These are phyloP conservation scores for Neophaeococcomyces mojaviensis DNA, from an alignment of 2,329 filamentous ascomycete species.

Conservation along the genomic window DNA sequence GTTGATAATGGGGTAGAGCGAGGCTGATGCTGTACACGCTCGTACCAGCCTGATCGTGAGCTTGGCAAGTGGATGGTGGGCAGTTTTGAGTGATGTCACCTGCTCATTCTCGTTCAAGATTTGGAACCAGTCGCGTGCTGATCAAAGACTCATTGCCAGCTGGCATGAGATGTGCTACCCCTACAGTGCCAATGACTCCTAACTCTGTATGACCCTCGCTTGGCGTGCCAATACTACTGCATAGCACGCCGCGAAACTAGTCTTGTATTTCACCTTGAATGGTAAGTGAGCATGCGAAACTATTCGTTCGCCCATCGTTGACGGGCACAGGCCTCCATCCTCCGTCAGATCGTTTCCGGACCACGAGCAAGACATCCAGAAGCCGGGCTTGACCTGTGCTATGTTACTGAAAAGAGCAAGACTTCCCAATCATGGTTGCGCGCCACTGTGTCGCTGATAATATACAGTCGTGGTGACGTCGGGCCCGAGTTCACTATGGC, in stretches of 20 bases:
- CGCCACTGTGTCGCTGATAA: neutral
- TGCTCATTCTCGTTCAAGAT: too few relatives aligned
- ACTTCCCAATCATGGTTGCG: slow-evolving; percentile 5
- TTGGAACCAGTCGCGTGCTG: too few relatives aligned
- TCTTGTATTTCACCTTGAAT: neutral
- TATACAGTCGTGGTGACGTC: slow-evolving; percentile 60
- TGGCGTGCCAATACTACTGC: neutral
- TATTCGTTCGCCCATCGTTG: too few relatives aligned
- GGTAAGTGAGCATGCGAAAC: neutral
- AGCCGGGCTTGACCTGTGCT: slow-evolving; percentile 86
- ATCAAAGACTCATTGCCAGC: too few relatives aligned
- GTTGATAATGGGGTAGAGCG: too few relatives aligned
- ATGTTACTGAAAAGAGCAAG: slow-evolving; percentile 71
- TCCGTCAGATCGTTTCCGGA: slow-evolving; percentile 86
- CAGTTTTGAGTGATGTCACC: too few relatives aligned
- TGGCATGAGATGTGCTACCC: too few relatives aligned
- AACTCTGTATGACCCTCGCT: neutral
- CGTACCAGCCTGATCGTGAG: neutral
- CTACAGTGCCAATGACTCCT: too few relatives aligned
- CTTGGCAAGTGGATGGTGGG: neutral
- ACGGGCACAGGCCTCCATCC: slow-evolving; percentile 55
- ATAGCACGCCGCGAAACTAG: neutral
- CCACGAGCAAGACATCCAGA: slow-evolving; percentile 78
- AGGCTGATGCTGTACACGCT: too few relatives aligned
- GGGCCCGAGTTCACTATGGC: slow-evolving; percentile 81